A percentile compares a stretch with the other conserved stretches of the same genome.
These are phyloP conservation scores for Septoria petroselini DNA, from an alignment of 2,329 filamentous ascomycete species.

Conservation along the genomic window DNA sequence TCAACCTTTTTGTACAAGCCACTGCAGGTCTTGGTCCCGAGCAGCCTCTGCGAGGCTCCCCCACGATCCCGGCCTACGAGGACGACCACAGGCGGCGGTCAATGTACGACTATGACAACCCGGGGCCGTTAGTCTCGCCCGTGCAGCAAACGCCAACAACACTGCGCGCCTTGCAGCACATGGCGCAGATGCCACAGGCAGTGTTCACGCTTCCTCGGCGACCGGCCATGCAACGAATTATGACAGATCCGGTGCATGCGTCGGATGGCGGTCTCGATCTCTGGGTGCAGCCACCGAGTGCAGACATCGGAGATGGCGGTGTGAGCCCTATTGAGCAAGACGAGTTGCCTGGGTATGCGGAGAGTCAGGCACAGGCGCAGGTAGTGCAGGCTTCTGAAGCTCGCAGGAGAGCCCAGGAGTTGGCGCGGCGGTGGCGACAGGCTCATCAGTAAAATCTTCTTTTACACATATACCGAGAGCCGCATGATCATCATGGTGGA, in stretches of 20 bases:
- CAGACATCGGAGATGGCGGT: constrained; percentile 14
- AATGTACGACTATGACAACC: neutral
- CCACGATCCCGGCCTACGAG: neutral
- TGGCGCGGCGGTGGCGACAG: constrained; percentile 45
- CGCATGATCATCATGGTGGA: neutral
- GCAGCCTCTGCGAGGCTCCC: constrained; percentile 16
- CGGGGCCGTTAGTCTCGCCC: constrained; percentile 23
- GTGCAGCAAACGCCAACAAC: constrained; percentile 31
- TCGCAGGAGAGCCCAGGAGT: constrained; percentile 44
- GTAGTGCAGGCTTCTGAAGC: constrained; percentile 42
- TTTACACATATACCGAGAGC: neutral
- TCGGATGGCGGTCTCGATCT: constrained; percentile 21
- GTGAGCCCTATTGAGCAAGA: constrained; percentile 37
- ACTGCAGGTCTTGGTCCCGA: constrained; percentile 35
- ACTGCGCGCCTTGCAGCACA: constrained; percentile 28
- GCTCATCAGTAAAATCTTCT: constrained; percentile 14
- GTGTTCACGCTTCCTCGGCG: constrained; percentile 6
- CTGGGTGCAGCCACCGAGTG: constrained; percentile 26
- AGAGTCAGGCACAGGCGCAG: constrained; percentile 48
- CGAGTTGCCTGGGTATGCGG: constrained; percentile 47
- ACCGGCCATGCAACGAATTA: constrained; percentile 4
- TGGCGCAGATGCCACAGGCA: constrained; percentile 29
- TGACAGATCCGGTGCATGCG: constrained; percentile 8
- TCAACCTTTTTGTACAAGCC: constrained; percentile 35
- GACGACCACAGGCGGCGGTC: constrained; percentile 2